phyloP scores from a whole-genome alignment of 768 basidiomycete species.

The Filobasidium wieringae region DNA sequence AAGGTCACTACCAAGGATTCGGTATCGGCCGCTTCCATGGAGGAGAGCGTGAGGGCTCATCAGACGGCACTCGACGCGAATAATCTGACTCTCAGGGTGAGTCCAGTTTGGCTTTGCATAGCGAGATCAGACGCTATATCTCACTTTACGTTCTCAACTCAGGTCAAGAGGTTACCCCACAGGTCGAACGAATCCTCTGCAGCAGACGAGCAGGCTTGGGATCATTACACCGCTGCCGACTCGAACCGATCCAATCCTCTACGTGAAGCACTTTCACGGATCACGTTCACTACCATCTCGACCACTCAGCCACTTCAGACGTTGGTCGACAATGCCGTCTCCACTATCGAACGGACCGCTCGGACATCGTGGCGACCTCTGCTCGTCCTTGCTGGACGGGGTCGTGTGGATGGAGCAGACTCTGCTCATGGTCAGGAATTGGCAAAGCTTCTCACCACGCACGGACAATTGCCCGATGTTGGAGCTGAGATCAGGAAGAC shows the following conservation, averaged over 20 bases:
- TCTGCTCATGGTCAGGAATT: constrained; percentile 55
- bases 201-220: constrained; percentile 62
- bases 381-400: constrained; percentile 61
- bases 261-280: constrained; percentile 48
- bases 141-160: too few species aligned
- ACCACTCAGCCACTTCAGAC: constrained; percentile 35
- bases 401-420: constrained; percentile 40
- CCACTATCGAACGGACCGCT: constrained; percentile 40
- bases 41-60: constrained; percentile 22
- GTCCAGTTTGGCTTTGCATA: neutral
- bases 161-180: too few species aligned
- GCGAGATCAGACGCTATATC: neutral
- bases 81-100: constrained; percentile 23
- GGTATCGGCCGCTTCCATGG: neutral
- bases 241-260: constrained; percentile 3
- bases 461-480: constrained; percentile 42
- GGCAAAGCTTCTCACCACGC: constrained; percentile 50
- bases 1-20: neutral
- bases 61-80: constrained; percentile 29
- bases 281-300: constrained; percentile 49
- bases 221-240: constrained; percentile 45
- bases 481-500: constrained; percentile 63
- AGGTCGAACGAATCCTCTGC: constrained; percentile 1
- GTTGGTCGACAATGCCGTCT: constrained; percentile 50
- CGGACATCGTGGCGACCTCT: constrained; percentile 41